Evolutionary conservation across 805 yeast genomes (phyloP).

Genomic region (Kodamaea hsintzibuensis): DNA sequence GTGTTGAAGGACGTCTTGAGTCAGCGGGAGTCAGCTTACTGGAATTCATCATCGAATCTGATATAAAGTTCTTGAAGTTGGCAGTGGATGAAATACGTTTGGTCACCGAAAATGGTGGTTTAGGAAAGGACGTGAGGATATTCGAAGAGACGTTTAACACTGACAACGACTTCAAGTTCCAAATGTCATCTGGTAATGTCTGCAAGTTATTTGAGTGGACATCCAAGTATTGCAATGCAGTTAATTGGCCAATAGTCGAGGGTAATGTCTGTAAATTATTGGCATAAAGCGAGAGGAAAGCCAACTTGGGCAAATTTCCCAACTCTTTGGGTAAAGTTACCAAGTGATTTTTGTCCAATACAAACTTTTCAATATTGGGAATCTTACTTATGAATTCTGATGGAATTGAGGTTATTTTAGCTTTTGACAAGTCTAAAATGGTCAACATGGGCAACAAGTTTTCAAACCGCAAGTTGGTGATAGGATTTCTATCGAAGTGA

Average conservation of each 20-base stretch:
- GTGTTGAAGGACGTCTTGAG: constrained; percentile 11
- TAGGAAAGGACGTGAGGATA: constrained; percentile 59
- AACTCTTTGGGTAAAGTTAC: constrained; percentile 73
- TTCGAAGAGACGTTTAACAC: constrained; percentile 74
- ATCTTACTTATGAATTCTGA: constrained; percentile 60
- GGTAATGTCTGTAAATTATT: constrained; percentile 79
- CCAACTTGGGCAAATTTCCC: constrained; percentile 56
- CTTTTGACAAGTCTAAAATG: constrained; percentile 74
- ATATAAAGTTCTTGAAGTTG: constrained; percentile 18
- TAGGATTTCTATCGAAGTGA: constrained; percentile 80
- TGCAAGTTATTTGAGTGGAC: constrained; percentile 83
- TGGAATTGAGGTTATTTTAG: constrained; percentile 76
- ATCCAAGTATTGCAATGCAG: constrained; percentile 66
- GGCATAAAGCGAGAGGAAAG: constrained; percentile 66
- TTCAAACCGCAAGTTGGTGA: constrained; percentile 62
- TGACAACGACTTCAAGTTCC: constrained; percentile 59
- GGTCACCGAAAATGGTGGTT: constrained; percentile 41
- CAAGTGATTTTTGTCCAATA: constrained; percentile 79
- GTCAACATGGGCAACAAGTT: constrained; percentile 62
- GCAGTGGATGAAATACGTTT: constrained; percentile 33
- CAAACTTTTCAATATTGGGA: constrained; percentile 68
- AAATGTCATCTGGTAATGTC: constrained; percentile 62
- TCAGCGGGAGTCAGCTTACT: constrained; percentile 4
- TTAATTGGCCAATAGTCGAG: constrained; percentile 56
- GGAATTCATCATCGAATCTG: constrained; percentile 9